These are phyloP conservation scores for Porodaedalea pini DNA, from an alignment of 1,284 basidiomycete species.

Conservation along the genomic window DNA sequence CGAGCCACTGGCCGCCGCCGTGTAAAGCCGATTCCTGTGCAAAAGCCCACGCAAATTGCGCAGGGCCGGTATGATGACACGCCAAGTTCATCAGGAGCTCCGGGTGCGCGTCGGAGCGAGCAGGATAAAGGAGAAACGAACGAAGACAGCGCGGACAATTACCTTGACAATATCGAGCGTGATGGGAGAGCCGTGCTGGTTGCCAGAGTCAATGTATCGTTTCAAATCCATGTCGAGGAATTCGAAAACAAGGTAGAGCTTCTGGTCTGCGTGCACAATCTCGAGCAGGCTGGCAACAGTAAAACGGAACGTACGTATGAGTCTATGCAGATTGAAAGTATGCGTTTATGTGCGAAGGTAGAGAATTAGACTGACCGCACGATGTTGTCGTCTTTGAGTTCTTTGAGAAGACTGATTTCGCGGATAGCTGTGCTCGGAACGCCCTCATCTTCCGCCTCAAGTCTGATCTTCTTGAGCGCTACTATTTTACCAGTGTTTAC, in stretches of 20 bases:
- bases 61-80: slow-evolving; percentile 6
- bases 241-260: slow-evolving; percentile 97
- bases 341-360: slow-evolving; percentile 8
- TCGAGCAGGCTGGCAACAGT: slow-evolving; percentile 74
- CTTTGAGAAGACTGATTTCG: slow-evolving; percentile 96
- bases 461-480: slow-evolving; percentile 95
- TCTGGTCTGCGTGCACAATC: slow-evolving; percentile 96
- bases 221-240: slow-evolving; percentile 94
- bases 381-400: slow-evolving; percentile 94
- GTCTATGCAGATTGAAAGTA: slow-evolving; percentile 11
- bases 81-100: not conserved
- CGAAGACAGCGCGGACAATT: slow-evolving; percentile 27
- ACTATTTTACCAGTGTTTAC: slow-evolving; percentile 74
- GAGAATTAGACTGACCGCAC: slow-evolving; percentile 59
- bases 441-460: slow-evolving; percentile 97
- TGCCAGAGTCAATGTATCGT: slow-evolving; percentile 90
- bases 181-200: slow-evolving; percentile 66
- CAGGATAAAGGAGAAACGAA: not conserved
- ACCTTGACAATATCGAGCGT: slow-evolving; percentile 85
- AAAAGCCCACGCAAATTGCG: not conserved
- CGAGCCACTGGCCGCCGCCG: slow-evolving; percentile 2
- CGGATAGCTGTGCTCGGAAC: slow-evolving; percentile 97
- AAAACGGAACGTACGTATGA: slow-evolving; percentile 2
- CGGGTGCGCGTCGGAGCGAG: not conserved
- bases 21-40: slow-evolving; percentile 4